Evolutionary conservation across 345 rosid species (phyloP).

Genomic region (Gossypium anomalum): DNA sequence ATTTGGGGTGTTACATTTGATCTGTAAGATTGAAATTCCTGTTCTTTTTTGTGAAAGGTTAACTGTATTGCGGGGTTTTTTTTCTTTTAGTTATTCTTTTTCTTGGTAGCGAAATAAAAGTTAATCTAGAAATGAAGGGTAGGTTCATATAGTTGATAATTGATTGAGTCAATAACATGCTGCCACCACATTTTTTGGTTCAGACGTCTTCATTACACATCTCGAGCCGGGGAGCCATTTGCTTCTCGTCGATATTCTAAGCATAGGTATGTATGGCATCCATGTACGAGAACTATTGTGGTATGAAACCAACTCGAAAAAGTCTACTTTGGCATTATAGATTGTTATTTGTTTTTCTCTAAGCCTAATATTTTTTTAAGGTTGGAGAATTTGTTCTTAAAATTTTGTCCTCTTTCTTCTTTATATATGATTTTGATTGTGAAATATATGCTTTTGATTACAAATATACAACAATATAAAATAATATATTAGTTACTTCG

Average conservation of each 20-base stretch:
- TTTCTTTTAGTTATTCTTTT: conserved; percentile 6
- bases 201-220: neutral
- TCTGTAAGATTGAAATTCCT: conserved; percentile 19
- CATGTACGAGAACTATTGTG: neutral
- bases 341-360: neutral
- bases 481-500: neutral
- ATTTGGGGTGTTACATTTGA: too few relatives aligned
- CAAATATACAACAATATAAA: neutral
- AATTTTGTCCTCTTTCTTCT: neutral
- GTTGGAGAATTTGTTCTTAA: neutral
- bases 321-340: neutral
- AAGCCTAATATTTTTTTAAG: neutral
- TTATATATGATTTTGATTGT: neutral
- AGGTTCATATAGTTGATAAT: conserved; percentile 19
- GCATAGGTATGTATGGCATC: neutral
- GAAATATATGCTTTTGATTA: neutral
- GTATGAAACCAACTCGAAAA: neutral
- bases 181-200: neutral
- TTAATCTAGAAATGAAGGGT: conserved; percentile 18
- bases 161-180: conserved; percentile 14
- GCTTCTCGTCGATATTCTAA: neutral
- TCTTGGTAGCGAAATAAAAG: conserved; percentile 23
- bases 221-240: conserved; percentile 7
- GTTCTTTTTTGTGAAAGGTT: conserved; percentile 26
- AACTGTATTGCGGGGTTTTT: conserved; percentile 36